These are phyloP conservation scores for Adansonia gregorii DNA, from an alignment of 441 rosid genomes.

Conservation along the genomic window DNA sequence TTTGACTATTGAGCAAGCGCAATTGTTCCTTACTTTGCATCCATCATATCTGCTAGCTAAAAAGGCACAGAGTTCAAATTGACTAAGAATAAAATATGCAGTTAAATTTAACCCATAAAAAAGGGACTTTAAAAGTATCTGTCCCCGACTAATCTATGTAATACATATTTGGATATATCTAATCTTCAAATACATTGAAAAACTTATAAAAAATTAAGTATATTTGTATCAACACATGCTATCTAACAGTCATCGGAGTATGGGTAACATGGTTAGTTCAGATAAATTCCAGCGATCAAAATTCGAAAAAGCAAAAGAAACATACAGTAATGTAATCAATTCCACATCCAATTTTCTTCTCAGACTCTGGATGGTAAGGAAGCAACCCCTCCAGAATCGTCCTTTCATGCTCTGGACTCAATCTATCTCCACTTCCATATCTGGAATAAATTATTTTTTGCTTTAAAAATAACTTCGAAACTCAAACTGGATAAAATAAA, in stretches of 20 bases:
- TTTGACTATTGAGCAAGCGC: neutral
- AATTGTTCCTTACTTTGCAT: constrained; percentile 4
- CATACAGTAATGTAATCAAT: constrained; percentile 80
- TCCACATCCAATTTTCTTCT: constrained; percentile 84
- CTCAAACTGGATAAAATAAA: constrained; percentile 15
- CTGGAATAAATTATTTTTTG: constrained; percentile 39
- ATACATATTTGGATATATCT: neutral
- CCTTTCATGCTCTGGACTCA: constrained; percentile 72
- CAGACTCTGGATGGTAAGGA: constrained; percentile 81
- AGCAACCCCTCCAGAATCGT: constrained; percentile 69
- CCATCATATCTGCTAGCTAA: neutral
- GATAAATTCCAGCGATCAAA: neutral
- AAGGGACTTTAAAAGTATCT: neutral
- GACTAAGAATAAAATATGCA: neutral
- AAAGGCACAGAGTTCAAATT: neutral
- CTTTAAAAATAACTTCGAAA: neutral
- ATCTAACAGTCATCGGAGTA: too few species aligned
- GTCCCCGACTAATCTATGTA: neutral
- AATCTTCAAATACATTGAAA: constrained; percentile 6
- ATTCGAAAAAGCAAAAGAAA: constrained; percentile 18
- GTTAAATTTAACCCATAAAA: neutral
- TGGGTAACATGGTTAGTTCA: neutral
- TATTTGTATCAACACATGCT: neutral
- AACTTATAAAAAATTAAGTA: neutral
- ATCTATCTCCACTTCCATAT: constrained; percentile 69